Base-by-base conservation (phyloP, 495 filamentous ascomycete species). In the Xylaria venustula region DNA sequence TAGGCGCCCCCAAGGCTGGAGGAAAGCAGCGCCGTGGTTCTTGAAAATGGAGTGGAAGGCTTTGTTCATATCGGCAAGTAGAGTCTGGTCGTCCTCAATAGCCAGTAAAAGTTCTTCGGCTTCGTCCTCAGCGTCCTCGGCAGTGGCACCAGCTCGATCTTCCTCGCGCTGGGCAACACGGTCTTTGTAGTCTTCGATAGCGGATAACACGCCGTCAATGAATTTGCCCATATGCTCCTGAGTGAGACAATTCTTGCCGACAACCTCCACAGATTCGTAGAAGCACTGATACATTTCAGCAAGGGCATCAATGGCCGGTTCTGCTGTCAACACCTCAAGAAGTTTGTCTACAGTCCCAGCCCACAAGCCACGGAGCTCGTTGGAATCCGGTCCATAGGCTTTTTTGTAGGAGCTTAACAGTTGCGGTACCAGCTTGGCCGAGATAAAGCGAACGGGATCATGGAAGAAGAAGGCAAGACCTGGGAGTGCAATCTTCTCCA, bases 261-360 rank as follows among this genome's bases (percentile, higher is more conserved):
- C 85, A 7, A 97, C 91, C 75, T 97, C 94, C 17, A 99, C 90
- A 7, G 90, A 96, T 74, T 99, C 95, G 73, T 99, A 99, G 80
- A 98, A 98, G 82, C 94, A 98, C 75, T 98, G 93, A 72, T 97
- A 99, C 91, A 99, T 96, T 77, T 98, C 95, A 11, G 95, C 93
- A 19, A 99, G 84, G 0, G 93, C 96, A 64, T 99, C 95, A 46
- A 99, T 90, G 0, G 92, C 92, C 7, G 95, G 93, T 75, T 99
- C 95, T 0, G 91, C 90, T 59, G 85, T 90, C n/a, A 99, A 82
- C 2, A 97, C 93, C 71, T 97, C 95, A 28, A 98, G 86, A 44
- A 99, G 80, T 75, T 96, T 96, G 55, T 88, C 89, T 7, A 95
- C 86, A 3, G 96, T 94, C 60, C 82, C 85, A 59, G 82, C 84